Base-by-base conservation (phyloP, 805 yeast species). In the Ogataea haglerorum region DNA sequence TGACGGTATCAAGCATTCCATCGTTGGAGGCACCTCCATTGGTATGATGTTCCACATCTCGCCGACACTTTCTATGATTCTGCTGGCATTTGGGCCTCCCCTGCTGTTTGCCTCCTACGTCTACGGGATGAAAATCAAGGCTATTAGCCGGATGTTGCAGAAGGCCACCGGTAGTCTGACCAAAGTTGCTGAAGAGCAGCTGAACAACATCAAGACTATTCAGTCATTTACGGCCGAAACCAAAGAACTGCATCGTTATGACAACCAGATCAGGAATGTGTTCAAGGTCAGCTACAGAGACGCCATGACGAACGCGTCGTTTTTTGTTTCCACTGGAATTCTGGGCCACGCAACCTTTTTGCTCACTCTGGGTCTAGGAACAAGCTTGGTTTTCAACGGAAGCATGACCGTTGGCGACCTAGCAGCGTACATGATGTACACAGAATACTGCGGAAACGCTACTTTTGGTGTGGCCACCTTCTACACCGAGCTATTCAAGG, bases 401-500 rank as follows among this genome's bases (percentile, higher is more conserved):
- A 67, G 75, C 24, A 69, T 90, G 58, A 78, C 95, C 0, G 78
- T 89, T 30, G 98, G 98, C 40, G 96, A 90, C 57, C 71, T 90
- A 38, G 83, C 95, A 8, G 86, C 95, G 31, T 91, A 89, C 64
- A 84, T 90, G 82, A 85, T 91, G 85, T 90, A 90, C 64, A 95
- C 97, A 0, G 91, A 88, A 9, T 91, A 88, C 60, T 86, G 97
- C 2, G 98, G 97, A 1, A 73, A 86, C 30, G 89, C 97, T 0
- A 85, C 91, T 52, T 85, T 85, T 64, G 97, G 98, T 0, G 64
- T 91, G 26, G 91, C 96, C 0, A 85, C 84, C 52, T 91, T 91
- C 61, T 91, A 90, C 58, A 82, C 95, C 2, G 98, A 91, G 60
- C 67, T 91, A 43, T 91, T 91, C 95, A 91, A 91, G 66, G 98